These are phyloP conservation scores for Odontarrhena argentea DNA, from an alignment of 345 rosid genomes.

Conservation along the genomic window DNA sequence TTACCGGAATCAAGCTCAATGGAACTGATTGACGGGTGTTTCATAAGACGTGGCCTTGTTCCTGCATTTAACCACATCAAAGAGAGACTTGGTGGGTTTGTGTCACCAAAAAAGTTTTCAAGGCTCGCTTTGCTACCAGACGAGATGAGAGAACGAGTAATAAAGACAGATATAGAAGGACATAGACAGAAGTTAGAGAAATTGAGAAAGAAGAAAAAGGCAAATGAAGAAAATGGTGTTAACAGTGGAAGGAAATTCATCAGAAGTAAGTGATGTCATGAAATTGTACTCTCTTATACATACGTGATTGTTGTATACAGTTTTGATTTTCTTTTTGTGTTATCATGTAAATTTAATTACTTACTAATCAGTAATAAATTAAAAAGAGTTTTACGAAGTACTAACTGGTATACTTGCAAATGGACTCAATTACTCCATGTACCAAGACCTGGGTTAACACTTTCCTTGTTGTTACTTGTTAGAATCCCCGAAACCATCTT, in stretches of 20 bases:
- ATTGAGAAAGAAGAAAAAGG: conserved; percentile 46
- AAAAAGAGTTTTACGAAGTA: not conserved
- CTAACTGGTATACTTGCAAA: too few species aligned
- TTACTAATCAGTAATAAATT: not conserved
- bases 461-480: conserved; percentile 8
- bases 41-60: conserved; percentile 80
- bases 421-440: not conserved
- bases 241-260: conserved; percentile 31
- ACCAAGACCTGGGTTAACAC: not conserved
- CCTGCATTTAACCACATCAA: conserved; percentile 88
- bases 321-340: not conserved
- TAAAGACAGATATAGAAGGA: conserved; percentile 70
- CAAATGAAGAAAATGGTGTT: conserved; percentile 16
- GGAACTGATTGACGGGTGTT: conserved; percentile 84
- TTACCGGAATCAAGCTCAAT: conserved; percentile 75
- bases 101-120: conserved; percentile 85
- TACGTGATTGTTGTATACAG: conserved; percentile 18
- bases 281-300: conserved; percentile 2
- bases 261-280: conserved; percentile 29
- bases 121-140: conserved; percentile 77
- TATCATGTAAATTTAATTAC: conserved; percentile 4
- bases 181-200: conserved; percentile 62
- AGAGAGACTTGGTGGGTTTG: conserved; percentile 76
- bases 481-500: conserved; percentile 1
- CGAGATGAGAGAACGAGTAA: conserved; percentile 70